These are phyloP conservation scores for Lentinula sp. DNA, from an alignment of 768 basidiomycete genomes.

Conservation along the genomic window DNA sequence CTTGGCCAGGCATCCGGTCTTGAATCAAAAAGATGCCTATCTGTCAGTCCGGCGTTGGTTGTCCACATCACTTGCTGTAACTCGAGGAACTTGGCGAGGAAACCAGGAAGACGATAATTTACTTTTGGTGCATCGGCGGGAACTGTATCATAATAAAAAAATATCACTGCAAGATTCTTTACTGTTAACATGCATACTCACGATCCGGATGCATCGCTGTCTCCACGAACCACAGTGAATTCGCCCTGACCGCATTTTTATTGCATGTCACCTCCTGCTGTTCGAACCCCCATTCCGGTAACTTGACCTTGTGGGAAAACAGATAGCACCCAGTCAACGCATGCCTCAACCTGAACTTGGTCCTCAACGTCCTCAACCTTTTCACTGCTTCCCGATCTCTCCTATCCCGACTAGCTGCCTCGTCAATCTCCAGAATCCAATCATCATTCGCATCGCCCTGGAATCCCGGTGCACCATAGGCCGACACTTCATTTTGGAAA, in stretches of 20 bases:
- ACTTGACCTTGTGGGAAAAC: conserved; percentile 96
- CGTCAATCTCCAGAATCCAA: conserved; percentile 83
- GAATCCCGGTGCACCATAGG: conserved; percentile 84
- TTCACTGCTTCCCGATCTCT: conserved; percentile 62
- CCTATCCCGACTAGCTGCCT: conserved; percentile 40
- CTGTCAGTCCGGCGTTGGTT: conserved; percentile 93
- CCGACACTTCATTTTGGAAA: conserved; percentile 98
- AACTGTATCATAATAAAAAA: conserved; percentile 37
- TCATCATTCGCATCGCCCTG: conserved; percentile 91
- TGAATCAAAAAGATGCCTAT: conserved; percentile 92
- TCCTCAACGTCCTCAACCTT: conserved; percentile 73
- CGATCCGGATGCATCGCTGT: conserved; percentile 69
- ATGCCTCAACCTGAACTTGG: conserved; percentile 80
- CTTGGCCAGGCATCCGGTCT: conserved; percentile 91
- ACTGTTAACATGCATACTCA: conserved; percentile 31
- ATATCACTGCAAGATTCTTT: not conserved
- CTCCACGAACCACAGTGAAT: conserved; percentile 94
- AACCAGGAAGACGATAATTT: conserved; percentile 88
- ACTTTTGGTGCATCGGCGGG: conserved; percentile 67
- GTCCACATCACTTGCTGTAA: conserved; percentile 95
- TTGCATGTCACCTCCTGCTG: conserved; percentile 99
- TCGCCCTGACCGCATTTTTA: conserved; percentile 86
- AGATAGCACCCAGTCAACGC: conserved; percentile 89
- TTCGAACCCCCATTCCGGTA: conserved; percentile 96
- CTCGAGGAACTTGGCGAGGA: conserved; percentile 87